Conservation (phyloP, 2,329 filamentous ascomycete genomes). For the Biscogniauxia mediterranea region DNA sequence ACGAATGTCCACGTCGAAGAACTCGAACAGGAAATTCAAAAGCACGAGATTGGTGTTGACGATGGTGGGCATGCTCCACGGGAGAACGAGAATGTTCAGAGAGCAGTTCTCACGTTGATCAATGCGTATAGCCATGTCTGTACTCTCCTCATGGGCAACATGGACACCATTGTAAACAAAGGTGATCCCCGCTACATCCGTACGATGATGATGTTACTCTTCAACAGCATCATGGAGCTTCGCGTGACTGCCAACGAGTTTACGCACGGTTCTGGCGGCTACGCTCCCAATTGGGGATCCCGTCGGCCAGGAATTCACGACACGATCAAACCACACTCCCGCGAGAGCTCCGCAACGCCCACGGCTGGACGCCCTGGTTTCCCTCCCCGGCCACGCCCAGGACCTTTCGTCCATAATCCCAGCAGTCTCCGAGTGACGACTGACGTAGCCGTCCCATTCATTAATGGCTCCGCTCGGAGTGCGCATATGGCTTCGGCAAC, state of each 20-base stretch:
- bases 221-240: conserved; percentile 67
- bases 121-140: conserved; percentile 66
- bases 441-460: conserved; percentile 48
- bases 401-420: conserved; percentile 45
- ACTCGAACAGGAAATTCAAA: conserved; percentile 63
- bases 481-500: conserved; percentile 61
- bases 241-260: conserved; percentile 48
- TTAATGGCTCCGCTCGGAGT: conserved; percentile 50
- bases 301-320: conserved; percentile 39
- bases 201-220: conserved; percentile 60
- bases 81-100: conserved; percentile 63
- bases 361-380: conserved; percentile 47
- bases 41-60: conserved; percentile 52
- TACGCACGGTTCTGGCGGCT: conserved; percentile 23
- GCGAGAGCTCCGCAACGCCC: conserved; percentile 53
- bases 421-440: conserved; percentile 57
- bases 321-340: conserved; percentile 49
- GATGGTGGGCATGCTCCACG: conserved; percentile 47
- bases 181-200: conserved; percentile 66
- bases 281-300: conserved; percentile 19
- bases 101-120: conserved; percentile 62
- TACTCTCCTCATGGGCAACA: conserved; percentile 57
- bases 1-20: conserved; percentile 66
- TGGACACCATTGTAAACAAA: conserved; percentile 63
- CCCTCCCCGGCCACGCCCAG: conserved; percentile 38